Evolutionary conservation across 2,329 filamentous ascomycete genomes (phyloP), one percentile per base, ranked within the genome.

Genomic region (Aspergillus caelatus): DNA sequence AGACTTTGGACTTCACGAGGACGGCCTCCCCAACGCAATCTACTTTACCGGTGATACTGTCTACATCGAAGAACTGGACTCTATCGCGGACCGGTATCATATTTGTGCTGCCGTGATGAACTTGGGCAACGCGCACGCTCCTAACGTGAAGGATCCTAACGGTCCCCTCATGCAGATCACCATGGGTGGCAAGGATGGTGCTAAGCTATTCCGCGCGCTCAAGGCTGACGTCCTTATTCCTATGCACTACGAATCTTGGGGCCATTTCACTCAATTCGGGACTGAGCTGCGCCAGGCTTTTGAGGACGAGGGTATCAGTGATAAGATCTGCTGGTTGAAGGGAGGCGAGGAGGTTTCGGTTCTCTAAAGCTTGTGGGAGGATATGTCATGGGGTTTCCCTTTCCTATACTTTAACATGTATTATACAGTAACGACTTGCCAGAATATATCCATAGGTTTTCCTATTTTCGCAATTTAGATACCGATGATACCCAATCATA

Each of bases 1-100:
- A 0, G 71, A 70, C 0, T 83, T 84, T 45, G 81, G 82, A 2
- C 34, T n/a, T 1, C 59, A 64, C 10, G 65, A 69, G 6, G 70
- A 78, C 4, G 78, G 79, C 0, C 67, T 66, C 0, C 82, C 79
- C 0, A 84, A 84, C 61, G 82, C 77, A 2, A 77, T 84, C 9
- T 85, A 80, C 64, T 82, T 85, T 68, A 78, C 82, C 0, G 82
- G 83, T 0, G 83, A 85, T 62, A 85, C 82, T 0, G 76, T 84
- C 4, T 83, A 84, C 60, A 68, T 82, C 0, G 71, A 78, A 1
- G 81, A 83, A 65, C 71, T 81, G 5, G 61, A 68, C 1, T 53
- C 65, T 8, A 79, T 83, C 41, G 61, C 69, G 0, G 71, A 78
- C 1, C 65, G 62, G 48, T 83, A 69, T 58, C 77, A 82, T 57